phyloP scores from a whole-genome alignment of 768 basidiomycete species.

The Termitomyces sp. region DNA sequence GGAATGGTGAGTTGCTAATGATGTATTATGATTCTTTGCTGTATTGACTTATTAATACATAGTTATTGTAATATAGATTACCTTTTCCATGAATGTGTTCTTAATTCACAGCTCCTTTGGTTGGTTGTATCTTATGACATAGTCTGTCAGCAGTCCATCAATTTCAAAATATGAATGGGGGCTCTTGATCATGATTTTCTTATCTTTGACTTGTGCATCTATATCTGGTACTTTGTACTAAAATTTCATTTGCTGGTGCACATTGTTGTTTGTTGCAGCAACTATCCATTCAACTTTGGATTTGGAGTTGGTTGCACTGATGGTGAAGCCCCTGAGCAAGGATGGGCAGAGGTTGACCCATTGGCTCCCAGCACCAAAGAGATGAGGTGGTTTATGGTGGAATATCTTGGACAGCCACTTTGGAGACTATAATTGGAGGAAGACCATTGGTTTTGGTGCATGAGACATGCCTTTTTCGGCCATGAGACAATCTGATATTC shows the following conservation, averaged over 20 bases:
- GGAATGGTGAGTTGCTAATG: too few species aligned
- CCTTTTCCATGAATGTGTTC: too few species aligned
- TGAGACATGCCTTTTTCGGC: not conserved
- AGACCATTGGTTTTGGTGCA: not conserved
- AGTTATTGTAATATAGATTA: too few species aligned
- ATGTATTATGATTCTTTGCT: too few species aligned
- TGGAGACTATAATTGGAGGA: constrained; percentile 2
- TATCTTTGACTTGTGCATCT: not conserved
- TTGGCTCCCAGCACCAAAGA: constrained; percentile 26
- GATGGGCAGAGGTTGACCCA: constrained; percentile 24
- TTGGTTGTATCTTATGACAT: not conserved
- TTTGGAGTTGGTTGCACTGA: constrained; percentile 25
- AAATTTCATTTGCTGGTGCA: constrained; percentile 25
- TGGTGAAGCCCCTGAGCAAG: constrained; percentile 29
- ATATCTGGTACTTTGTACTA: constrained; percentile 18
- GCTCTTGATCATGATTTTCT: constrained; percentile 1
- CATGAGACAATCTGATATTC: not conserved
- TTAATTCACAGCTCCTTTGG: too few species aligned
- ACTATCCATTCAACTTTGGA: constrained; percentile 19
- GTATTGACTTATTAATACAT: too few species aligned
- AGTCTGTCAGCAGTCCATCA: not conserved
- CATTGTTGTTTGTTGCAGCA: constrained; percentile 15
- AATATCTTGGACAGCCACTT: constrained; percentile 25
- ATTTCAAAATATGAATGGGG: constrained; percentile 8
- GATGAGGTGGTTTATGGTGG: constrained; percentile 29